phyloP scores from a whole-genome alignment of 768 basidiomycete genomes.

The Amanita exitialis region DNA sequence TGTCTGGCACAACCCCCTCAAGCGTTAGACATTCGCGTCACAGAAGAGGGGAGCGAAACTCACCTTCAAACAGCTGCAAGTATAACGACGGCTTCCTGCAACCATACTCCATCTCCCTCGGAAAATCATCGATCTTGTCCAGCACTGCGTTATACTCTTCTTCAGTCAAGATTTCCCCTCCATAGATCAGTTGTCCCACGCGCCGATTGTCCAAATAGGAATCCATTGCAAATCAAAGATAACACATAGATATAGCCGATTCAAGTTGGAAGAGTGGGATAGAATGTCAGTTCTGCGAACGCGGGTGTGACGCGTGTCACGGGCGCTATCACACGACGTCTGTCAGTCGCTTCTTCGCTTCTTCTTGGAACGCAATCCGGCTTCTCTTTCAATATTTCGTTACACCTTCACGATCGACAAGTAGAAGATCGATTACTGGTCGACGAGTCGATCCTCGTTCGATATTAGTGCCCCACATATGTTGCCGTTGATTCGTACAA shows the following conservation, averaged over 20 bases:
- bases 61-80: slow-evolving; percentile 5
- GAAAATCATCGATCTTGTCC: slow-evolving; percentile 5
- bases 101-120: not conserved
- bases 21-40: not conserved
- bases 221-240: not conserved
- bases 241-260: not conserved
- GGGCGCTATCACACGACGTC: no score
- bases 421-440: no score
- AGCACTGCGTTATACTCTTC: slow-evolving; percentile 5
- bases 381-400: no score
- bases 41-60: not conserved
- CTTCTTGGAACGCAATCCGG: no score
- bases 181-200: slow-evolving; percentile 6
- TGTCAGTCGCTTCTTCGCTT: no score
- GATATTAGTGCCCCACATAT: no score
- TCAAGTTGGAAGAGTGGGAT: not conserved
- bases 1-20: slow-evolving; percentile 17
- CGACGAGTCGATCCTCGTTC: no score
- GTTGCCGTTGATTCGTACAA: no score
- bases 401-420: no score
- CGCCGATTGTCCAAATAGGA: not conserved
- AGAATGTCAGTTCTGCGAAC: not conserved
- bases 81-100: slow-evolving; percentile 3
- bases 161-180: slow-evolving; percentile 4
- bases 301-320: not conserved